Evolutionary conservation across 371 early-diverging fungal genomes (phyloP).

Genomic region (Mortierella sp.): DNA sequence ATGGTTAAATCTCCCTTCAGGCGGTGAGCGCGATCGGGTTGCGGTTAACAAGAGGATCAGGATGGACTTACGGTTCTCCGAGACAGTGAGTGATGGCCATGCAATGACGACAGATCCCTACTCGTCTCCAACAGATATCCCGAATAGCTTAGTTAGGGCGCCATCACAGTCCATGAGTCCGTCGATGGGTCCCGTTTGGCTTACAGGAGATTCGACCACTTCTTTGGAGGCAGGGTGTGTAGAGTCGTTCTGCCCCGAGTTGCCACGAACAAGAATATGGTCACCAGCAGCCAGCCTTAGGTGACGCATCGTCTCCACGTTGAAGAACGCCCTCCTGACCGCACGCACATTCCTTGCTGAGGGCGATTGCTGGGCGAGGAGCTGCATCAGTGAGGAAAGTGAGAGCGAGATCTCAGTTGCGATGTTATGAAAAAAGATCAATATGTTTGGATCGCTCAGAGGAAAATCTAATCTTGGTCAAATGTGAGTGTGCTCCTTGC

Average conservation of each 20-base stretch:
- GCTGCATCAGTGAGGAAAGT: constrained; percentile 13
- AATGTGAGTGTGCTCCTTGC: no score
- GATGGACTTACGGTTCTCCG: constrained; percentile 44
- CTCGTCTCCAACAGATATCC: background rate
- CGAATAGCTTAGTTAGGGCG: no score
- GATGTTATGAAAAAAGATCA: no score
- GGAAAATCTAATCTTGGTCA: no score
- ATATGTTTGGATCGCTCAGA: no score
- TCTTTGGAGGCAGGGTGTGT: no score
- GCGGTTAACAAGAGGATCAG: background rate
- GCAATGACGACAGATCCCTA: constrained; percentile 58
- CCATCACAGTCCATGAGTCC: no score
- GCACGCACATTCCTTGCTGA: constrained; percentile 52
- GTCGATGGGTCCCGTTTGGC: no score
- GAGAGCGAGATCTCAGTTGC: background rate
- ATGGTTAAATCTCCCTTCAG: background rate
- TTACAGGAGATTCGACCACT: constrained; percentile 37
- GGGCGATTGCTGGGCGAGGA: constrained; percentile 50
- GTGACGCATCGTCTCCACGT: constrained; percentile 62
- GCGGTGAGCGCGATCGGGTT: background rate
- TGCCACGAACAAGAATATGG: constrained; percentile 55
- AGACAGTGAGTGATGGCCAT: constrained; percentile 60
- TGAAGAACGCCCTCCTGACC: constrained; percentile 56
- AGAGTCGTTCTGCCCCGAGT: background rate
- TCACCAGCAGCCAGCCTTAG: constrained; percentile 63